Conservation (phyloP, 2,329 filamentous ascomycete species). For the Trichophyton schoenleinii region DNA sequence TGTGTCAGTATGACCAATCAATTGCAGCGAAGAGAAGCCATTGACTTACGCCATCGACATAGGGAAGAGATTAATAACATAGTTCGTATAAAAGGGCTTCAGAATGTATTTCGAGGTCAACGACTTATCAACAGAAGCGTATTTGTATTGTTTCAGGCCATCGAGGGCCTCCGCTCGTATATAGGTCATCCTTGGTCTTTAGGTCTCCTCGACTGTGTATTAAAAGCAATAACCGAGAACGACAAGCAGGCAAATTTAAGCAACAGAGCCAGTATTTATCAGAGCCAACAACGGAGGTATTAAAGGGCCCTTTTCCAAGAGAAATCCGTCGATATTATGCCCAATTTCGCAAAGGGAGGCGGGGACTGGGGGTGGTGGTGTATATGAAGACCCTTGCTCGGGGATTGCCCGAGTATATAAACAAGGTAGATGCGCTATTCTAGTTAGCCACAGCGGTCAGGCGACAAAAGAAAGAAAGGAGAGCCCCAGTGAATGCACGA, state of each 20-base stretch:
- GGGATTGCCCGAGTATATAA: neutral
- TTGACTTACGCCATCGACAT: slow-evolving; percentile 72
- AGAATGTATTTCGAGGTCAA: slow-evolving; percentile 82
- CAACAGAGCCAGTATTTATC: too few relatives aligned
- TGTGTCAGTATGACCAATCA: neutral
- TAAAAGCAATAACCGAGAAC: neutral
- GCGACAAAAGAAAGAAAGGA: neutral
- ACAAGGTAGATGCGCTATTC: neutral
- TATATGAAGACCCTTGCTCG: neutral
- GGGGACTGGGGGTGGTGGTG: neutral
- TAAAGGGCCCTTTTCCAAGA: neutral
- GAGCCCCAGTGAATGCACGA: neutral
- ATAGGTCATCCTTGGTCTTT: slow-evolving; percentile 61
- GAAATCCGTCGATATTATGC: neutral
- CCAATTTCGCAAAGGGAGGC: neutral
- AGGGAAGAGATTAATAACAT: slow-evolving; percentile 89
- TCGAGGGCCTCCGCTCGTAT: slow-evolving; percentile 82
- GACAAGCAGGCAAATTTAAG: neutral
- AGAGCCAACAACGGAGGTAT: neutral
- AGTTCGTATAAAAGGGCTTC: slow-evolving; percentile 93
- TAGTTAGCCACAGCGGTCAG: neutral
- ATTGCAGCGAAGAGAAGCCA: neutral
- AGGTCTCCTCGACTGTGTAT: neutral
- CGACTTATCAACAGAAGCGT: slow-evolving; percentile 82
- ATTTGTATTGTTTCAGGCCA: slow-evolving; percentile 88